phyloP scores from a whole-genome alignment of 163 green algal species.

The Scenedesmus sp. region DNA sequence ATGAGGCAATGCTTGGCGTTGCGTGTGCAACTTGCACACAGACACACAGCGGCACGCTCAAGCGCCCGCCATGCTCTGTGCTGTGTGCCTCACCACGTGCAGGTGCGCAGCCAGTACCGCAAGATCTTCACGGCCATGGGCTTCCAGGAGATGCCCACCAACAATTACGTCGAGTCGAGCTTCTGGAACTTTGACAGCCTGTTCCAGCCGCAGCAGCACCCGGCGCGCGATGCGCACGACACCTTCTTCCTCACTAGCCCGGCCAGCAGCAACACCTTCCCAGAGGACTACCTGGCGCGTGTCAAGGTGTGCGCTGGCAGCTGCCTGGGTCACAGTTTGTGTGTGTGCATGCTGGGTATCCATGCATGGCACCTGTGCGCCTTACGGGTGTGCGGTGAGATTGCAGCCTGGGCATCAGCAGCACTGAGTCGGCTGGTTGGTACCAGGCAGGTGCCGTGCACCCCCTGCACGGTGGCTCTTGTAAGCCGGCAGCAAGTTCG shows the following conservation, averaged over 20 bases:
- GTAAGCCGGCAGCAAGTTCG: no score
- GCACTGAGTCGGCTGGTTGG: no score
- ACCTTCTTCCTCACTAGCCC: slow-evolving; percentile 98
- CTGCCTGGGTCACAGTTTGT: no score
- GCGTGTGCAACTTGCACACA: no score
- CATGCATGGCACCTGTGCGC: no score
- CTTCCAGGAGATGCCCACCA: slow-evolving; percentile 98
- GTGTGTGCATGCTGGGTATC: no score
- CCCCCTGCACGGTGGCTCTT: no score
- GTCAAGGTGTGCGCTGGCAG: slow-evolving; percentile 74
- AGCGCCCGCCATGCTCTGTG: not conserved
- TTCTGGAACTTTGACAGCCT: slow-evolving; percentile 99
- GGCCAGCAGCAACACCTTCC: slow-evolving; percentile 75
- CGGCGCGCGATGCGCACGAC: slow-evolving; percentile 97
- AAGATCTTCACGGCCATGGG: slow-evolving; percentile 99
- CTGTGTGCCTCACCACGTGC: not conserved
- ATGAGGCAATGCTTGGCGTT: no score
- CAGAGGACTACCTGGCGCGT: slow-evolving; percentile 90
- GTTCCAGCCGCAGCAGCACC: slow-evolving; percentile 99
- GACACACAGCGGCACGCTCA: no score
- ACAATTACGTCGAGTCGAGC: slow-evolving; percentile 91
- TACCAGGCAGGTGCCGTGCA: no score
- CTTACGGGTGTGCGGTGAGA: no score
- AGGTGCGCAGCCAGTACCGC: slow-evolving; percentile 97
- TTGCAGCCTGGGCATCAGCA: no score